These are phyloP conservation scores for Lanmaoa pseudosensibilis DNA, from an alignment of 768 basidiomycete genomes.

Conservation along the genomic window DNA sequence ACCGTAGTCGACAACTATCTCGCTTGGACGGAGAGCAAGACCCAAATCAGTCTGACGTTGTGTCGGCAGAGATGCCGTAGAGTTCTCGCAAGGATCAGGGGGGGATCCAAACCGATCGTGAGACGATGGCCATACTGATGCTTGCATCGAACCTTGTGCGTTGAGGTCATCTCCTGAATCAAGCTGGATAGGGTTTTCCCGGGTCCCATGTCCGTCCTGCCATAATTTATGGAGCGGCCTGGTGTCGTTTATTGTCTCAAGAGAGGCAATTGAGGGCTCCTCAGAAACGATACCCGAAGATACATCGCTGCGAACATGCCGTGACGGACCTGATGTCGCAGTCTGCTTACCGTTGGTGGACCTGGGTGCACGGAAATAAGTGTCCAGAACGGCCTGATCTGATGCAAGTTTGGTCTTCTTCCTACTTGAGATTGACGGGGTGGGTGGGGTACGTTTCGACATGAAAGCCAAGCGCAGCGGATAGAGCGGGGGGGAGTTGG, in stretches of 20 bases:
- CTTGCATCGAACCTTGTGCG: conserved; percentile 4
- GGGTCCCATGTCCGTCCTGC: conserved; percentile 27
- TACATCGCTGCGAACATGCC: conserved; percentile 15
- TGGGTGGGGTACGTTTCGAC: conserved; percentile 20
- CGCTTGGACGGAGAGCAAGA: conserved; percentile 26
- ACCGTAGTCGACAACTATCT: conserved; percentile 29
- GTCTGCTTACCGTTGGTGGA: conserved; percentile 14
- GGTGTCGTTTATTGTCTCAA: background rate
- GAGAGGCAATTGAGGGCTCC: conserved; percentile 11
- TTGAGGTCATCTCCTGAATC: conserved; percentile 21
- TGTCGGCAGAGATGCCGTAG: conserved; percentile 10
- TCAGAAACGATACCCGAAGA: conserved; percentile 20
- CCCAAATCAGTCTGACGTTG: conserved; percentile 3
- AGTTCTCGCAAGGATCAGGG: conserved; percentile 8
- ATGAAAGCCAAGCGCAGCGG: conserved; percentile 13
- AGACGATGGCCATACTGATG: conserved; percentile 11
- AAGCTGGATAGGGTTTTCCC: conserved; percentile 25
- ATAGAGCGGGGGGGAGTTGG: conserved; percentile 13
- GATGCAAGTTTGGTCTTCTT: conserved; percentile 24
- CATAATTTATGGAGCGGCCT: conserved; percentile 7
- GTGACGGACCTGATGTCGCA: conserved; percentile 12
- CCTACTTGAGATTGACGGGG: conserved; percentile 9
- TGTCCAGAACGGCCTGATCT: conserved; percentile 23
- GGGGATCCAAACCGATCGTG: conserved; percentile 11
- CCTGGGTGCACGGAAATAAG: conserved; percentile 25